Evolutionary conservation across 345 rosid species (phyloP).

Genomic region (Linum lewisii): DNA sequence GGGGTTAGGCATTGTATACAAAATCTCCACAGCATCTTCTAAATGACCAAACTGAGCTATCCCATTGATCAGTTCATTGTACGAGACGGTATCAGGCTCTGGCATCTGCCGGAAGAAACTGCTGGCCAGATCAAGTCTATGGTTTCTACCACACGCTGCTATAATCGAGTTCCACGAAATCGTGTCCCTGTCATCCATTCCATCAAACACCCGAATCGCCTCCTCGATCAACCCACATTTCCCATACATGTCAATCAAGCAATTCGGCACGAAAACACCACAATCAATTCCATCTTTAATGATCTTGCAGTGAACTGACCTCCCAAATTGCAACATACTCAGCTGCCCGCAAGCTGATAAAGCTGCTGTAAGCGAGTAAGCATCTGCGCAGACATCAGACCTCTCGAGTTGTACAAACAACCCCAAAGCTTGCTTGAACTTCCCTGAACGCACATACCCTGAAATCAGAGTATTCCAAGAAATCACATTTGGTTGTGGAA

Average conservation of each 20-base stretch:
- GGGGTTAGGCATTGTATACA: constrained; percentile 40
- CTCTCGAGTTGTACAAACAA: constrained; percentile 47
- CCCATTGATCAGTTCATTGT: constrained; percentile 59
- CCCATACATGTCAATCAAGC: constrained; percentile 81
- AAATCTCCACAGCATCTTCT: constrained; percentile 33
- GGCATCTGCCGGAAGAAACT: constrained; percentile 45
- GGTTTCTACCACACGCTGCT: constrained; percentile 64
- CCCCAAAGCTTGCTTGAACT: constrained; percentile 33
- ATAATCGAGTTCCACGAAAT: constrained; percentile 78
- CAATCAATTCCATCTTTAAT: constrained; percentile 41
- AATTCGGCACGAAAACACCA: constrained; percentile 44
- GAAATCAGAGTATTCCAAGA: constrained; percentile 76
- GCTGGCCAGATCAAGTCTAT: constrained; percentile 39
- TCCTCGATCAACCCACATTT: constrained; percentile 52
- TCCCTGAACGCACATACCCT: constrained; percentile 43
- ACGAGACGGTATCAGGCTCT: constrained; percentile 57
- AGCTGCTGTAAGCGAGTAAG: constrained; percentile 55
- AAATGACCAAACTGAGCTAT: constrained; percentile 51
- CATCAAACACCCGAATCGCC: constrained; percentile 39
- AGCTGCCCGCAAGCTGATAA: constrained; percentile 54
- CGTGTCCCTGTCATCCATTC: constrained; percentile 42
- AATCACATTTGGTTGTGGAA: constrained; percentile 52
- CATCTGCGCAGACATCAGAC: constrained; percentile 36
- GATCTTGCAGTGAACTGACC: constrained; percentile 48
- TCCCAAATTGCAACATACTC: constrained; percentile 28